Percentiles rank a stretch among this genome's conserved stretches.
Evolutionary conservation across 345 rosid species (phyloP).

Genomic region (Psidium guajava): DNA sequence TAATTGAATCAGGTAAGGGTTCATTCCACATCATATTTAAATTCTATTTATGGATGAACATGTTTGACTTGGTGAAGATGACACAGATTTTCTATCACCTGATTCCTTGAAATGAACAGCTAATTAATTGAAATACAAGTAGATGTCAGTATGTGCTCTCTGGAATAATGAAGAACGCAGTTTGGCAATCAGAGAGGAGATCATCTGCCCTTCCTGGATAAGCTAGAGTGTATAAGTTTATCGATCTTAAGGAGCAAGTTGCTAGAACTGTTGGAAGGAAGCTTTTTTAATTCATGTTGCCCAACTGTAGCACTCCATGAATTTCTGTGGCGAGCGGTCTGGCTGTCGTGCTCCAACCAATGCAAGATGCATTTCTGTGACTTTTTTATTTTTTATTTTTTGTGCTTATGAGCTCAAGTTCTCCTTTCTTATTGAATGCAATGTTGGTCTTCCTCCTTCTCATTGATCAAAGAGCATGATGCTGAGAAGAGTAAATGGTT

Average conservation of each 20-base stretch:
- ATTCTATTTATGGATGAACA: neutral
- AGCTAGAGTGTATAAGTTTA: neutral
- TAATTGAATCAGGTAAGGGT: neutral
- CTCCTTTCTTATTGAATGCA: neutral
- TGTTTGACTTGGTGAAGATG: neutral
- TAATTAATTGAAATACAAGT: neutral
- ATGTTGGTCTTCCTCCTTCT: neutral
- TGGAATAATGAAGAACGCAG: neutral
- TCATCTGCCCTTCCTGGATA: neutral
- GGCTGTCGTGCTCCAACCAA: neutral
- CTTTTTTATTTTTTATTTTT: neutral
- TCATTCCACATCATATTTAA: neutral
- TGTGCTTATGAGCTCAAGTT: neutral
- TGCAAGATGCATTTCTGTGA: neutral
- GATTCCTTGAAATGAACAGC: neutral
- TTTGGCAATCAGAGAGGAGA: neutral
- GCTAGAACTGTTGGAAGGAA: neutral
- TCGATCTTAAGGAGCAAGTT: neutral
- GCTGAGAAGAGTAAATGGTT: neutral
- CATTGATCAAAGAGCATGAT: neutral
- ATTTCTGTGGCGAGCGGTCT: neutral
- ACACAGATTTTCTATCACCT: neutral
- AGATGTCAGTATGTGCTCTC: neutral
- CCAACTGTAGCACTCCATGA: neutral
- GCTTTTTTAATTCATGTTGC: neutral